Evolutionary conservation across 306 rosid species (phyloP).

Genomic region (Neltuma alba): DNA sequence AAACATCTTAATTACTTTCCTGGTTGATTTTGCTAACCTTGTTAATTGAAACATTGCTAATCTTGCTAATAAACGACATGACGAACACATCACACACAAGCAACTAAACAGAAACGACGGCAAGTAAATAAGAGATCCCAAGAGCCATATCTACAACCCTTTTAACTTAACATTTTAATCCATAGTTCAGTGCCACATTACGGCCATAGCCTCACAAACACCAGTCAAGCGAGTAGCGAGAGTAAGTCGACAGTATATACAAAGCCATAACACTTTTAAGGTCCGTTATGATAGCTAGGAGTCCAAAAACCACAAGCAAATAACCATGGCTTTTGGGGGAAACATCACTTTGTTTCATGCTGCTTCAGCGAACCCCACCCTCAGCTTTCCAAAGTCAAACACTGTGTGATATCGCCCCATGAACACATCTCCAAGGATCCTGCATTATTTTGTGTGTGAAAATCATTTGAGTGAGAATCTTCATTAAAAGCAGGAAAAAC

Average conservation of each 20-base stretch:
- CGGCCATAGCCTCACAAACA: conserved; percentile 15
- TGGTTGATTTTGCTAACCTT: not conserved
- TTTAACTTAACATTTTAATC: conserved; percentile 25
- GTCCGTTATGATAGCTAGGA: conserved; percentile 16
- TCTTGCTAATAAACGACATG: not conserved
- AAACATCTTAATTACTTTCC: not conserved
- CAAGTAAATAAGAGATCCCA: not conserved
- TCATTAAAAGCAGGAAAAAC: conserved; percentile 32
- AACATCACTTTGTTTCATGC: conserved; percentile 37
- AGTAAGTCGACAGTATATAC: conserved; percentile 23
- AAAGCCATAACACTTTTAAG: conserved; percentile 20
- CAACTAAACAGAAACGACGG: not conserved
- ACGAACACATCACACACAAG: conserved; percentile 5
- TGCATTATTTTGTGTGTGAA: conserved; percentile 42
- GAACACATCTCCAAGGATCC: conserved; percentile 95
- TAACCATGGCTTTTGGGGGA: not conserved
- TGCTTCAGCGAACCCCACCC: conserved; percentile 90
- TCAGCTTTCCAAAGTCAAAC: conserved; percentile 71
- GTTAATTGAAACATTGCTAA: not conserved
- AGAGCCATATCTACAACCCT: conserved; percentile 27
- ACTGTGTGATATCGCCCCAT: conserved; percentile 92
- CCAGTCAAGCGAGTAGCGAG: not conserved
- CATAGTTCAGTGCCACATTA: not conserved
- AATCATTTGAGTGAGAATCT: conserved; percentile 27
- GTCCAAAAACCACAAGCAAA: conserved; percentile 24